phyloP scores from a whole-genome alignment of 495 filamentous ascomycete genomes.

The Achaetomiella virescens region DNA sequence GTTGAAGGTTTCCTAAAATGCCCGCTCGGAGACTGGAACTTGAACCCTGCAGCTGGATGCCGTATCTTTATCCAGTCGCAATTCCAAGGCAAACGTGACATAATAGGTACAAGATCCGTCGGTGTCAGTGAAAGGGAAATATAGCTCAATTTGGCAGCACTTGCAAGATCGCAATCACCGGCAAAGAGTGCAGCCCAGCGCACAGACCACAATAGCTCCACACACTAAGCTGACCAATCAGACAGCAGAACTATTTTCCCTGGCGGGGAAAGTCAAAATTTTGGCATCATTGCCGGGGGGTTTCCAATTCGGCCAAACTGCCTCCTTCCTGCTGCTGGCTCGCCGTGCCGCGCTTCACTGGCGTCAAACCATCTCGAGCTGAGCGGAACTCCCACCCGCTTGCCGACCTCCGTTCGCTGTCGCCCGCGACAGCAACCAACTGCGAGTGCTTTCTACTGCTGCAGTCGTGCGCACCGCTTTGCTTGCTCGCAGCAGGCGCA shows the following conservation, averaged over 20 bases:
- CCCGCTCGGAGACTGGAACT: too few relatives aligned
- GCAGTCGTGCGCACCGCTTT: not conserved
- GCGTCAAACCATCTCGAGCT: conserved; percentile 9
- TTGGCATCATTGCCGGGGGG: conserved; percentile 22
- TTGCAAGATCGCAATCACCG: too few relatives aligned
- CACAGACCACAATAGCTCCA: conserved; percentile 1
- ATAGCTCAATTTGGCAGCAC: too few relatives aligned
- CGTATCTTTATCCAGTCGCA: too few relatives aligned
- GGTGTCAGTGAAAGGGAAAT: too few relatives aligned
- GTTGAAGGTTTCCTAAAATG: too few relatives aligned
- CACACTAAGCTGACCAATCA: conserved; percentile 18
- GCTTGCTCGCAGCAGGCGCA: conserved; percentile 3
- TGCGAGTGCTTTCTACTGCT: not conserved
- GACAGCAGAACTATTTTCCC: conserved; percentile 18
- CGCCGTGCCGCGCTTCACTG: conserved; percentile 14
- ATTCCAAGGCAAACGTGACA: too few relatives aligned
- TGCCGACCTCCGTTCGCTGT: conserved; percentile 1
- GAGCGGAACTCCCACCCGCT: conserved; percentile 3
- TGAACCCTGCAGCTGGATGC: too few relatives aligned
- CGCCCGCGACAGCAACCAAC: conserved; percentile 4
- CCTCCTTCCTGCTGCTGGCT: conserved; percentile 9
- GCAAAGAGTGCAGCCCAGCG: not conserved
- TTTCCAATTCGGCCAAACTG: not conserved
- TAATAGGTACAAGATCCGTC: too few relatives aligned
- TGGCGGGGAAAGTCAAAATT: conserved; percentile 30